These are phyloP conservation scores for Verticillium nonalfalfae DNA, from an alignment of 2,329 filamentous ascomycete genomes.

Conservation along the genomic window DNA sequence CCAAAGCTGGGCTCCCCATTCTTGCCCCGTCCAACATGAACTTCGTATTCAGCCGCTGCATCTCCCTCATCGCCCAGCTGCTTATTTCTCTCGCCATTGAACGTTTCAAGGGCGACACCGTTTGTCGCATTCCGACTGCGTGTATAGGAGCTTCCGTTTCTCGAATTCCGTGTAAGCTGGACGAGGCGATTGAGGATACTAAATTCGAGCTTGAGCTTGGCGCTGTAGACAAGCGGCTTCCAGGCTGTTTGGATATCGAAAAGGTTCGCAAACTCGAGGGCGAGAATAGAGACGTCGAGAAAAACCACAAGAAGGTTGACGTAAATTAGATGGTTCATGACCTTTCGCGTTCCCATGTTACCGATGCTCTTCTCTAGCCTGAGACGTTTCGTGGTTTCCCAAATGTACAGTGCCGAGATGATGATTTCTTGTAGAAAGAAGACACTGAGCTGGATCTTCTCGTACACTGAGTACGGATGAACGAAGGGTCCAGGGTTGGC, in stretches of 20 bases:
- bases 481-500: constrained; percentile 23
- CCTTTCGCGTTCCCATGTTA: constrained; percentile 13
- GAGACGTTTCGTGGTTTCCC: constrained; percentile 39
- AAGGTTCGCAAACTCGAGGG: constrained; percentile 22
- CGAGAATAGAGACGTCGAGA: constrained; percentile 31
- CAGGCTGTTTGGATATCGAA: constrained; percentile 25
- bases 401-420: constrained; percentile 46
- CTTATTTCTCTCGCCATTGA: not conserved
- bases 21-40: not conserved
- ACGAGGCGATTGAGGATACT: constrained; percentile 26
- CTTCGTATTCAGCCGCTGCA: not conserved
- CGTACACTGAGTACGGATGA: constrained; percentile 36
- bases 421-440: constrained; percentile 50
- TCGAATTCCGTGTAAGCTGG: constrained; percentile 15
- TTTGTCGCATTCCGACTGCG: not conserved
- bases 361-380: constrained; percentile 3
- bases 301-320: constrained; percentile 39
- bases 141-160: not conserved
- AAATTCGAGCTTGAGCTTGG: constrained; percentile 29
- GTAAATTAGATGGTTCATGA: constrained; percentile 35
- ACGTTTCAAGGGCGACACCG: not conserved
- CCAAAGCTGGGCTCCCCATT: not conserved
- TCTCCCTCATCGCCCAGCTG: not conserved
- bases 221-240: constrained; percentile 25
- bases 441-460: constrained; percentile 48